Percentiles rank a stretch among this genome's conserved stretches.
phyloP scores from a whole-genome alignment of 345 rosid genomes.

The Citrus sinensis region DNA sequence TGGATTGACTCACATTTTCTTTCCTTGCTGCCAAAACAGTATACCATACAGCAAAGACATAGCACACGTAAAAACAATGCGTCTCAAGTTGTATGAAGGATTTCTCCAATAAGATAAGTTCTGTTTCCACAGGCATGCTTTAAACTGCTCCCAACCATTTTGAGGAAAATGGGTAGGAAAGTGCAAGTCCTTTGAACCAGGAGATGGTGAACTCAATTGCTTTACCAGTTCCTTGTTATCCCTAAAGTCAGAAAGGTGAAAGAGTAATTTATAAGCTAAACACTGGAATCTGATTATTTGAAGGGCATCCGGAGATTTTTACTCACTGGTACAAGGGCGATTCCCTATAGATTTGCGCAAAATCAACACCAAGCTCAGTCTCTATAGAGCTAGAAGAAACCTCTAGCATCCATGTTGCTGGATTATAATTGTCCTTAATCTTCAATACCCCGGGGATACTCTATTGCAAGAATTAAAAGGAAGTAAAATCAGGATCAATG shows the following conservation, averaged over 20 bases:
- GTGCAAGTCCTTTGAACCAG: constrained; percentile 24
- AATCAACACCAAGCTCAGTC: constrained; percentile 38
- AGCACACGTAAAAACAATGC: constrained; percentile 26
- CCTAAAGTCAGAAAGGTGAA: constrained; percentile 19
- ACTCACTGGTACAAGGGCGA: constrained; percentile 35
- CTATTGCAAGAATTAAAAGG: constrained; percentile 13
- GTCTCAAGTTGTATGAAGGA: constrained; percentile 47
- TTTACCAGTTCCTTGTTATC: constrained; percentile 23
- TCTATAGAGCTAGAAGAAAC: constrained; percentile 37
- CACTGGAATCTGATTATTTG: background rate
- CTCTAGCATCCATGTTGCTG: constrained; percentile 54
- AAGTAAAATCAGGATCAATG: background rate
- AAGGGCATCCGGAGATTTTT: background rate
- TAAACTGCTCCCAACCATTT: constrained; percentile 44
- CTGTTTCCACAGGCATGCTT: constrained; percentile 63
- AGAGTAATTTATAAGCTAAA: background rate
- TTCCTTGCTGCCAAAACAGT: constrained; percentile 51
- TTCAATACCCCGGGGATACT: constrained; percentile 35
- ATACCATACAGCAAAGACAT: constrained; percentile 39
- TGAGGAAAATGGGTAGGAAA: constrained; percentile 37
- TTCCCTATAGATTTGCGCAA: constrained; percentile 28
- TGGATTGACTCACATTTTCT: constrained; percentile 33
- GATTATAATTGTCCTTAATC: constrained; percentile 40
- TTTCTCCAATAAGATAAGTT: constrained; percentile 60
- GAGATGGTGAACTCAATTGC: constrained; percentile 27